Evolutionary conservation across 306 rosid species (phyloP), one percentile per base, ranked within the genome.

Genomic region (Cicer arietinum): DNA sequence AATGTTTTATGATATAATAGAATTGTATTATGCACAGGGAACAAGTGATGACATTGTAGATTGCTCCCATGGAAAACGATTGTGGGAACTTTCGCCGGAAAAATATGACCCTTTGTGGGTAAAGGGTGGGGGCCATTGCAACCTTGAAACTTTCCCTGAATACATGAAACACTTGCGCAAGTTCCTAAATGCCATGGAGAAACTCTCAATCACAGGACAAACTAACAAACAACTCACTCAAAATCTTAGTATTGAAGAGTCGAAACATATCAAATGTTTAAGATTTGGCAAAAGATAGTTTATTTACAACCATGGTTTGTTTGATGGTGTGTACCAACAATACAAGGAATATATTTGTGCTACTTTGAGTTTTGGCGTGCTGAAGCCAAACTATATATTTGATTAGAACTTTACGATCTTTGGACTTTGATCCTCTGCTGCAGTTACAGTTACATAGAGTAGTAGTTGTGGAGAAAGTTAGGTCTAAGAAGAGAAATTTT

Each of bases 41-140:
- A 95, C 97, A 69, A 85, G 86, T 5, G 99, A 95, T 82, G 98
- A 95, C 51, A 88, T 92, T 67, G 99, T 95, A 35, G 96, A 95
- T 74, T 92, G 76, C 88, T 92, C 98, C 81, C 99, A 95, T 52
- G 99, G 99, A 43, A 95, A 95, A 87, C 85, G 97, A 53, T 78
- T 95, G 44, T 95, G 99, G 99, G 99, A 95, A 78, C 98, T 95
- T n/a, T 74, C 99, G 11, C 92, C 90, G 85, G 97, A 95, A 83
- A 95, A 95, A 78, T 95, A 85, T 41, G 93, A 95, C 25, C 99
- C 99, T 1, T 83, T 95, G 81, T 95, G 99, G 99, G 93, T 95
- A 68, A 90, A 95, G 83, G 99, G 98, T 6, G 98, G 99, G 5
- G 98, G 99, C 10, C 99, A 95, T 66, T 95, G 99, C 91, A 95